phyloP scores from a whole-genome alignment of 768 basidiomycete genomes.

The Lactifluus rugatus region DNA sequence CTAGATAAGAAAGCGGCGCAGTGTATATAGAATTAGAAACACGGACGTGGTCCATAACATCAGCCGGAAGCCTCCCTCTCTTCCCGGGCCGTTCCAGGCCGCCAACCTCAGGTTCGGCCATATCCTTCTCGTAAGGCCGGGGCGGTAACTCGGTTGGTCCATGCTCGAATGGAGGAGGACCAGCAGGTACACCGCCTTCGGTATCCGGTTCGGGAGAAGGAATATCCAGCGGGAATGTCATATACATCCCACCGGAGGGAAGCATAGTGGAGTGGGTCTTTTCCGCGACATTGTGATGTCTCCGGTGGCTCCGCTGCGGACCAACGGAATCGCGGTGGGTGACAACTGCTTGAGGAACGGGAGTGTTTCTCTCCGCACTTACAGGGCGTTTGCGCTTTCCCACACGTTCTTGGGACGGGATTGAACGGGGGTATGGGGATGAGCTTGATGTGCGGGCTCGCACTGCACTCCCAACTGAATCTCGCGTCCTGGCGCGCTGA shows the following conservation, averaged over 20 bases:
- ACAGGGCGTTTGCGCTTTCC: constrained; percentile 13
- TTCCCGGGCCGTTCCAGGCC: constrained; percentile 9
- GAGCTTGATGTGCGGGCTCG: background rate
- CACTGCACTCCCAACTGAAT: background rate
- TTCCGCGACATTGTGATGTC: constrained; percentile 17
- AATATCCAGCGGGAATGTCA: constrained; percentile 18
- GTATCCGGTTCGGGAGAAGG: constrained; percentile 15
- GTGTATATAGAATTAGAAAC: background rate
- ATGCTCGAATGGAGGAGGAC: constrained; percentile 16
- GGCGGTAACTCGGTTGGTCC: constrained; percentile 17
- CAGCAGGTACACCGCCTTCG: background rate
- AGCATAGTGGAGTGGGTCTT: constrained; percentile 18
- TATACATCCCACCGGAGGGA: constrained; percentile 19
- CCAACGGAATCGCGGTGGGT: constrained; percentile 9
- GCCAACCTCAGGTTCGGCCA: background rate
- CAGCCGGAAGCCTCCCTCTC: constrained; percentile 10
- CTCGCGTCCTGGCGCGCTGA: constrained; percentile 2
- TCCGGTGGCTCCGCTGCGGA: constrained; percentile 10
- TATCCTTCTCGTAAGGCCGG: constrained; percentile 7
- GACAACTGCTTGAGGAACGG: background rate
- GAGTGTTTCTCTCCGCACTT: constrained; percentile 1
- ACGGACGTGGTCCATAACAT: constrained; percentile 17
- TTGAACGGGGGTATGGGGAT: background rate
- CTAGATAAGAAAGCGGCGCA: background rate
- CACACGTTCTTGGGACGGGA: background rate